Evolutionary conservation across 352 stramenopile genomes (phyloP).

Genomic region (Pythium diclinum): DNA sequence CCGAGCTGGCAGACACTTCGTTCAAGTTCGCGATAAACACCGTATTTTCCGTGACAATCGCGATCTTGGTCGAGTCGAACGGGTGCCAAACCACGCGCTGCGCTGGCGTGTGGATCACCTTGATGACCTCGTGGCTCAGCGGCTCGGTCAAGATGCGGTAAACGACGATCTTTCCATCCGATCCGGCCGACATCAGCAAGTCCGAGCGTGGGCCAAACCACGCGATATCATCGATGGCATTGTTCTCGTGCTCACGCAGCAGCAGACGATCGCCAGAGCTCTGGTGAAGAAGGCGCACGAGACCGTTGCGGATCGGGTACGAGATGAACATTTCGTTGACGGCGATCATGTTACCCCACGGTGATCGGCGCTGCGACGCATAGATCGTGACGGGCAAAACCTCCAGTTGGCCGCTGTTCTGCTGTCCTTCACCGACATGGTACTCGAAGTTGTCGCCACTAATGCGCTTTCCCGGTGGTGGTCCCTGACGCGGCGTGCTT

Average conservation of each 20-base stretch:
- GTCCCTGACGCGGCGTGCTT: conserved; percentile 37
- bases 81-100: conserved; percentile 84
- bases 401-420: conserved; percentile 63
- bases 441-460: conserved; percentile 57
- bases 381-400: conserved; percentile 85
- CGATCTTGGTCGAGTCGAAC: conserved; percentile 69
- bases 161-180: conserved; percentile 71
- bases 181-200: conserved; percentile 60
- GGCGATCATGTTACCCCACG: conserved; percentile 70
- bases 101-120: conserved; percentile 49
- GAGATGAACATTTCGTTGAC: conserved; percentile 86
- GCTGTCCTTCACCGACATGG: conserved; percentile 35
- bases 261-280: conserved; percentile 70
- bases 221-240: conserved; percentile 65
- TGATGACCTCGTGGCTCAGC: conserved; percentile 67
- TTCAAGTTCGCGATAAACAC: conserved; percentile 65
- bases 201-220: conserved; percentile 78
- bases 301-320: conserved; percentile 81
- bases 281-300: conserved; percentile 84
- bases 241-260: conserved; percentile 71
- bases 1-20: conserved; percentile 35
- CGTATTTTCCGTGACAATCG: conserved; percentile 58
- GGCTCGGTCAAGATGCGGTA: conserved; percentile 66
- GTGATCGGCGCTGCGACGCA: conserved; percentile 67
- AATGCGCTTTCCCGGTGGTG: conserved; percentile 46